phyloP scores from a whole-genome alignment of 176 grass and related monocot species.

The Triticum urartu region DNA sequence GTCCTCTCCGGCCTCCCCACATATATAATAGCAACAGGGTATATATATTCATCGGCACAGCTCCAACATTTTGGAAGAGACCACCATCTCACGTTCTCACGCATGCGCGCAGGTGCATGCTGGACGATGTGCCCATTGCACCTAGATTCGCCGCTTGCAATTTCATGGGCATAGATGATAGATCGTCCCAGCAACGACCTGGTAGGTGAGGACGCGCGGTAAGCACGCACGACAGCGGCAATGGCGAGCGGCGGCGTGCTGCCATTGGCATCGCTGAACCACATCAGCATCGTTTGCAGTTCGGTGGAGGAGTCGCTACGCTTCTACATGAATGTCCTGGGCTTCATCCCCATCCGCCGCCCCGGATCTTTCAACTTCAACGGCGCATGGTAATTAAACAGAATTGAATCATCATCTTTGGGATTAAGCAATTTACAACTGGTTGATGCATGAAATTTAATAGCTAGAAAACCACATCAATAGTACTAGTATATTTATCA shows the following conservation, averaged over 20 bases:
- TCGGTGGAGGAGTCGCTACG: conserved; percentile 60
- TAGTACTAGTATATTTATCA: neutral
- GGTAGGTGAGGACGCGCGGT: conserved; percentile 31
- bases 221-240: neutral
- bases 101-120: neutral
- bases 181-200: neutral
- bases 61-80: neutral
- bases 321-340: conserved; percentile 84
- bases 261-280: conserved; percentile 86
- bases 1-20: neutral
- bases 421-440: neutral
- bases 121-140: conserved; percentile 8
- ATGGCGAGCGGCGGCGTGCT: conserved; percentile 31
- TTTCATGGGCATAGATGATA: neutral
- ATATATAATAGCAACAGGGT: neutral
- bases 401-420: too few species aligned
- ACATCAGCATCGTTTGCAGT: conserved; percentile 79
- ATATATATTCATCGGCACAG: neutral
- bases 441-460: neutral
- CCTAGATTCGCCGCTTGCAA: conserved; percentile 8
- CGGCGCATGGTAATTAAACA: conserved; percentile 61
- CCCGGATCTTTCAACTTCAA: conserved; percentile 72
- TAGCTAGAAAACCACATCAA: neutral
- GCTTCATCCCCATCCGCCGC: conserved; percentile 68
- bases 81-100: neutral